A percentile compares a stretch with the other conserved stretches of the same genome.
Evolutionary conservation across 164 flowering plant species (phyloP).

Genomic region (Echeveria elegans): DNA sequence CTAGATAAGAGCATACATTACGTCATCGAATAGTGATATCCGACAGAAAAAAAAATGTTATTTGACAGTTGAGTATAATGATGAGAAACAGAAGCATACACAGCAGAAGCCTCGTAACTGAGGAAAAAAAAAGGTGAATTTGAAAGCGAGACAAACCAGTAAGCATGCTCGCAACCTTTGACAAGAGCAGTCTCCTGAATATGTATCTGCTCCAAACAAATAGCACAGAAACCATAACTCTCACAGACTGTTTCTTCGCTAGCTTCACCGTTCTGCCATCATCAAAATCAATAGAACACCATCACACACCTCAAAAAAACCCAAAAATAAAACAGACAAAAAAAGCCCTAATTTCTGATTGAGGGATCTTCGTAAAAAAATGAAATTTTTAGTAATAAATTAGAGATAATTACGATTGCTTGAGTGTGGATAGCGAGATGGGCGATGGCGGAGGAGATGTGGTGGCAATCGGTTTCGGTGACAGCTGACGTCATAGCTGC

Average conservation of each 20-base stretch:
- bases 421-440: neutral
- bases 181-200: conserved; percentile 81
- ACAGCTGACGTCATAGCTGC: conserved; percentile 4
- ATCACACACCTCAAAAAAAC: neutral
- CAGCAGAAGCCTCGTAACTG: too few species aligned
- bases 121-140: neutral
- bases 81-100: too few species aligned
- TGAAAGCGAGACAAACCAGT: conserved; percentile 63
- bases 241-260: conserved; percentile 10
- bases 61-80: too few species aligned
- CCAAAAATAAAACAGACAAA: neutral
- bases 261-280: neutral
- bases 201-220: conserved; percentile 68
- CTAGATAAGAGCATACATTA: too few species aligned
- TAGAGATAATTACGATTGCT: neutral
- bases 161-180: conserved; percentile 97
- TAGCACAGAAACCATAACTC: conserved; percentile 56
- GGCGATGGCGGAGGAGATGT: conserved; percentile 4
- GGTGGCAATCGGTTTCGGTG: neutral
- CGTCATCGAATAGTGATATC: too few species aligned
- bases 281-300: neutral
- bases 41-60: too few species aligned
- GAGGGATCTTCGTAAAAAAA: neutral
- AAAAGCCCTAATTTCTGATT: too few species aligned
- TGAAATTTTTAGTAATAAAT: too few species aligned